These are phyloP conservation scores for Rhynchospora pubera DNA, from an alignment of 176 grass and related monocot genomes.

Conservation along the genomic window DNA sequence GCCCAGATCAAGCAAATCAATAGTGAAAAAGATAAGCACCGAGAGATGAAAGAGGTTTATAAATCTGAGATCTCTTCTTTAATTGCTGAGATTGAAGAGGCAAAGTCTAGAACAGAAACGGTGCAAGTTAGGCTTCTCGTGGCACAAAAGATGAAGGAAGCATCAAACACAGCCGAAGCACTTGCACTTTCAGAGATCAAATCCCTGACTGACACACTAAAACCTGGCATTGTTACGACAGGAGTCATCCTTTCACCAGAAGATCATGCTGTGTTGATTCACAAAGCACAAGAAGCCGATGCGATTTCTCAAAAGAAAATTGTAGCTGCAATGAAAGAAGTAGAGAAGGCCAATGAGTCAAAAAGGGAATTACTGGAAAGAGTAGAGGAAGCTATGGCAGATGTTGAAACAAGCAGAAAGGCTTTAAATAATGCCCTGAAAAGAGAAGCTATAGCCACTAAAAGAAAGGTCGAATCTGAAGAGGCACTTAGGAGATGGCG, in stretches of 20 bases:
- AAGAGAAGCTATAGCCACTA: conserved; percentile 61
- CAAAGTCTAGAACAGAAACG: conserved; percentile 60
- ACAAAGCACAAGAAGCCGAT: conserved; percentile 47
- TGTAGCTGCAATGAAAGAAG: conserved; percentile 44
- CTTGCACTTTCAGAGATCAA: conserved; percentile 44
- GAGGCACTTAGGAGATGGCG: conserved; percentile 46
- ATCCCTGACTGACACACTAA: conserved; percentile 18
- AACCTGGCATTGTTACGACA: neutral
- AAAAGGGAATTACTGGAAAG: conserved; percentile 65
- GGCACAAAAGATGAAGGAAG: conserved; percentile 73
- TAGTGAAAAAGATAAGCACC: conserved; percentile 51
- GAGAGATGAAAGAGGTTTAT: conserved; percentile 39
- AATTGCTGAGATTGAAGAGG: conserved; percentile 61
- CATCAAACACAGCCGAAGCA: conserved; percentile 48
- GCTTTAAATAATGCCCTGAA: conserved; percentile 61
- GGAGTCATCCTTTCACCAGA: conserved; percentile 32
- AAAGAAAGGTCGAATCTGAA: conserved; percentile 43
- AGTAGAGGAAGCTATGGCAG: conserved; percentile 72
- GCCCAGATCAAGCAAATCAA: conserved; percentile 49
- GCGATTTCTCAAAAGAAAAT: conserved; percentile 32
- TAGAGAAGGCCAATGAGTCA: conserved; percentile 48
- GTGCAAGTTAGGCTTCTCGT: conserved; percentile 60
- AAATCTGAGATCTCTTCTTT: conserved; percentile 44
- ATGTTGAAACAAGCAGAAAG: conserved; percentile 65
- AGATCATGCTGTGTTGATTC: conserved; percentile 39